Base-by-base conservation (phyloP, 176 grass and related monocot species). In the Alopecurus myosuroides region DNA sequence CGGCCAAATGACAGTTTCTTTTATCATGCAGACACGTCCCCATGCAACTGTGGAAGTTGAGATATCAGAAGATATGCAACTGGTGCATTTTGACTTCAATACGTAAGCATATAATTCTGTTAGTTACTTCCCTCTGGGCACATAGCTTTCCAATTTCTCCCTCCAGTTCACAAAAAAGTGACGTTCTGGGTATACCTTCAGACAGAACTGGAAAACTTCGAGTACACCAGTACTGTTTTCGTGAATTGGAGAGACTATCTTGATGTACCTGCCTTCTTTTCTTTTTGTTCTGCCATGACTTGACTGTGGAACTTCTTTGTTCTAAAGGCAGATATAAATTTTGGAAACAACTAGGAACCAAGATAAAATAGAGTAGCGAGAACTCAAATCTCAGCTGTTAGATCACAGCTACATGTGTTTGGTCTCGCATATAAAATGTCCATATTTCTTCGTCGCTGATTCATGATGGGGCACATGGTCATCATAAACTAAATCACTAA, bases 41-140 rank as follows among this genome's bases (percentile, higher is more conserved):
- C 97, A 99, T 92, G 97, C 97, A 86, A 99, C 92, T 23, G 97
- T 99, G 7, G 97, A 99, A 80, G 97, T 99, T 34, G 97, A 99
- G 55, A 96, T 99, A 89, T 99, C 97, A 65, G 97, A 99, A 91
- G 97, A 99, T 76, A 96, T 94, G 93, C 94, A 99, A 40, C 67
- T 99, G 36, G 97, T 99, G 70, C 97, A 99, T 94, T 94, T 99
- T 56, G 97, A 99, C 70, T 91, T 91, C 29, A 91, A 91, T 81
- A 91, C 81, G 89, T 84, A 68, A 91, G 85, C 67, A 4, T 15
- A 30, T 40, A 69, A 76, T 72, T 71, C 30, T 61, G 25, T 60
- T 82, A 28, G 67, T 66, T 51, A 58, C 30, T n/a, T 69, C 15
- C 6, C 36, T 82, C 28, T 56, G 48, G 29, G 18, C 3, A 39